phyloP scores from a whole-genome alignment of 768 basidiomycete species.

The Ramaria rubella region DNA sequence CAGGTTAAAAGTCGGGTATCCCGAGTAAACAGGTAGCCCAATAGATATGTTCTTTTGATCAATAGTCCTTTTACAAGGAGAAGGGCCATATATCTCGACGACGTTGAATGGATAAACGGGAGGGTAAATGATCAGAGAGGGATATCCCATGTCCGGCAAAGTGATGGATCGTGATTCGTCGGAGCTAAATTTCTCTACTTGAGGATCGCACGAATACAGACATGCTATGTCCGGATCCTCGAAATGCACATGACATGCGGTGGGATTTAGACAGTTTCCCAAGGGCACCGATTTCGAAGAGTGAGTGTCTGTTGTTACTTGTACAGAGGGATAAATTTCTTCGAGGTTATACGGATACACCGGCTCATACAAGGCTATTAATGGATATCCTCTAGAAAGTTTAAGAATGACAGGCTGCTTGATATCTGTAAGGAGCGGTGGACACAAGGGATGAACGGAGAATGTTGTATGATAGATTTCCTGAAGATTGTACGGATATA shows the following conservation, averaged over 20 bases:
- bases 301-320: background rate
- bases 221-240: background rate
- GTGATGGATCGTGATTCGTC: constrained; percentile 5
- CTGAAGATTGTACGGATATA: background rate
- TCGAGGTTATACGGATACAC: background rate
- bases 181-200: too few species aligned
- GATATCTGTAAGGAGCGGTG: background rate
- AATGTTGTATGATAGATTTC: background rate
- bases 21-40: background rate
- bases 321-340: background rate
- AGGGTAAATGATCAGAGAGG: constrained; percentile 39
- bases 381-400: background rate
- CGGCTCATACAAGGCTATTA: constrained; percentile 1
- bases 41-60: background rate
- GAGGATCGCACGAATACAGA: background rate
- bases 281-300: background rate
- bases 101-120: constrained; percentile 6
- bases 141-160: constrained; percentile 28
- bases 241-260: background rate
- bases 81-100: background rate
- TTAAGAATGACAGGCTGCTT: background rate
- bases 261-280: background rate
- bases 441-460: background rate
- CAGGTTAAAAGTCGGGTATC: constrained; percentile 14
- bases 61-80: background rate